A percentile compares a stretch with the other conserved stretches of the same genome.
These are phyloP conservation scores for Conringia planisiliqua DNA, from an alignment of 345 rosid genomes.

Conservation along the genomic window DNA sequence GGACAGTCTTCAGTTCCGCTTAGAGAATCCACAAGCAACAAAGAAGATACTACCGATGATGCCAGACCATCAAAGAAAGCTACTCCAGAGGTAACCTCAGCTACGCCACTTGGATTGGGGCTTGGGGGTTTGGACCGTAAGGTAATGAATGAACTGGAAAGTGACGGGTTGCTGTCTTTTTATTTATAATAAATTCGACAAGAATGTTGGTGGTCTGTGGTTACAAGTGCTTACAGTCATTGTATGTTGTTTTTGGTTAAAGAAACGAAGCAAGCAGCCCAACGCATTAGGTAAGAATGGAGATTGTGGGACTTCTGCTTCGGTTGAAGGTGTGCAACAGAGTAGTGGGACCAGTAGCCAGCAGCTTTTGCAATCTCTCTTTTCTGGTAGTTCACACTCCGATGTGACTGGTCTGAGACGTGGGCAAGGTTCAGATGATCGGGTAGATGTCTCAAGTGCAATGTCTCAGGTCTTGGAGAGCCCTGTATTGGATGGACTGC, in stretches of 20 bases:
- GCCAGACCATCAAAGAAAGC: constrained; percentile 41
- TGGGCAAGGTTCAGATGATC: constrained; percentile 41
- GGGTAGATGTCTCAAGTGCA: constrained; percentile 48
- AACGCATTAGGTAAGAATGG: constrained; percentile 31
- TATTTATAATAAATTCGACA: constrained; percentile 3
- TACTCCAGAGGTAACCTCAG: constrained; percentile 34
- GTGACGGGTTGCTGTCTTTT: background rate
- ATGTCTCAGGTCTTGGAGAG: constrained; percentile 69
- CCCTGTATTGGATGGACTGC: constrained; percentile 67
- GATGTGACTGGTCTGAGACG: constrained; percentile 29
- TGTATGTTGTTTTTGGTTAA: constrained; percentile 6
- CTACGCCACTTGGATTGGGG: constrained; percentile 85
- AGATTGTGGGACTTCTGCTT: constrained; percentile 41
- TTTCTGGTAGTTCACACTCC: constrained; percentile 43
- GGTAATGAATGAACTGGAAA: constrained; percentile 41
- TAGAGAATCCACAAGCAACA: constrained; percentile 34
- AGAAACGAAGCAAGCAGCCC: constrained; percentile 56
- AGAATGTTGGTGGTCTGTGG: background rate
- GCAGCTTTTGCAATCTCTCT: constrained; percentile 63
- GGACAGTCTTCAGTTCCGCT: constrained; percentile 30
- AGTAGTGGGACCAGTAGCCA: constrained; percentile 41
- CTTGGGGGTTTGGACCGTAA: constrained; percentile 75
- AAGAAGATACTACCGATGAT: constrained; percentile 39
- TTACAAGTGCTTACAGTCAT: constrained; percentile 1
- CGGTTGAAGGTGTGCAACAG: constrained; percentile 39